Evolutionary conservation across 1,284 basidiomycete species (phyloP).

Genomic region (Puccinia coronata): DNA sequence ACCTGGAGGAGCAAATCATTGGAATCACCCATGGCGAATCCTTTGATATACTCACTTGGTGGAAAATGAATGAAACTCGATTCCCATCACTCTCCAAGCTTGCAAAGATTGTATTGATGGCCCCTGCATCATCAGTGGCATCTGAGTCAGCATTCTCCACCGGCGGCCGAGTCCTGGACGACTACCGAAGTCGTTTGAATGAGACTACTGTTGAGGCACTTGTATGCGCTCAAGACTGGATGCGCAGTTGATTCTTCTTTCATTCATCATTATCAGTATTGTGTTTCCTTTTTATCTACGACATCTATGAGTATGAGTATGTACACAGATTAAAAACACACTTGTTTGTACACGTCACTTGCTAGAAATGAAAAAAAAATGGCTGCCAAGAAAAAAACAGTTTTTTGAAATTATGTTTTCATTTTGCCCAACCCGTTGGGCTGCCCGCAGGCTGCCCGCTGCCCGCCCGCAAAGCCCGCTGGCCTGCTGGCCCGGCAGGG

Average conservation of each 20-base stretch:
- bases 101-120: neutral
- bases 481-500: neutral
- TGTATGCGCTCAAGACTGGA: slow-evolving; percentile 4
- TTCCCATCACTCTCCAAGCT: slow-evolving; percentile 10
- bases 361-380: too few species aligned
- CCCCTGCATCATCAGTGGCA: neutral
- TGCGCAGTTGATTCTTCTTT: too few species aligned
- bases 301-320: too few species aligned
- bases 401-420: neutral
- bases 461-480: neutral
- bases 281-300: neutral
- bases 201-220: neutral
- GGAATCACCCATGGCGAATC: neutral
- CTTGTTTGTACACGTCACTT: neutral
- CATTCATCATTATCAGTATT: neutral
- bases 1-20: neutral
- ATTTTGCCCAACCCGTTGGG: neutral
- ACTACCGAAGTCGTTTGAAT: neutral
- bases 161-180: neutral
- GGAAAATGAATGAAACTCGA: neutral
- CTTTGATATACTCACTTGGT: neutral
- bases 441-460: neutral
- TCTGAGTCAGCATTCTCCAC: slow-evolving; percentile 1
- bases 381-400: too few species aligned
- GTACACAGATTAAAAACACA: neutral